A percentile compares a stretch with the other conserved stretches of the same genome.
phyloP scores from a whole-genome alignment of 148 eudicot species.

The Cornus suecica region DNA sequence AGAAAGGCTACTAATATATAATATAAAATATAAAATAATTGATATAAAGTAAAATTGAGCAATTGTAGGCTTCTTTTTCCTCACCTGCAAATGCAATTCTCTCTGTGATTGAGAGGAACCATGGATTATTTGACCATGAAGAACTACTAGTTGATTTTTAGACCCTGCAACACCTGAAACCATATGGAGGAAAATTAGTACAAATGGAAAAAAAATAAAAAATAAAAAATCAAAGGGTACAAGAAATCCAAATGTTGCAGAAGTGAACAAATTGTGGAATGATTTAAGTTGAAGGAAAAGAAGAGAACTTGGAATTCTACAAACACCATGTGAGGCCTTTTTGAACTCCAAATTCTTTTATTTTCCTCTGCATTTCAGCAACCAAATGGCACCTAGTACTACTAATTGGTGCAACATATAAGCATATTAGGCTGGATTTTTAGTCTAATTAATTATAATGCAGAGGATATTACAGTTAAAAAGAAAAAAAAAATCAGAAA shows the following conservation, averaged over 20 bases:
- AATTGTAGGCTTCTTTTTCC: not conserved
- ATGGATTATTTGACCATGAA: not conserved
- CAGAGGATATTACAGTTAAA: too few species aligned
- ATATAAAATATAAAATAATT: too few species aligned
- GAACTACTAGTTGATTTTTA: conserved; percentile 15
- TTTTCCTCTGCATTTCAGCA: too few species aligned
- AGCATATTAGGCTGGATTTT: not conserved
- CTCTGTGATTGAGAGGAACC: conserved; percentile 3
- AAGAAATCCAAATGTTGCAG: not conserved
- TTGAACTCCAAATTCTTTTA: not conserved
- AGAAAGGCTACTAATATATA: too few species aligned
- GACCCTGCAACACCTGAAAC: conserved; percentile 21
- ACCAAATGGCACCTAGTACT: not conserved
- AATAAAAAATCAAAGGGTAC: too few species aligned
- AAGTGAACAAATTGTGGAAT: too few species aligned
- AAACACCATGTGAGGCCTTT: not conserved
- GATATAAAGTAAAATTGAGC: not conserved
- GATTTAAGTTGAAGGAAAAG: too few species aligned
- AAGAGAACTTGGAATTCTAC: not conserved
- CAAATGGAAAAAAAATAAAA: too few species aligned
- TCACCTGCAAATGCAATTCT: conserved; percentile 18
- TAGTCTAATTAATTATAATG: too few species aligned
- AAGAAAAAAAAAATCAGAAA: too few species aligned
- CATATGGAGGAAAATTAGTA: not conserved
- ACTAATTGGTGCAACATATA: not conserved